phyloP scores from a whole-genome alignment of 305 asterid genomes.

The Nicotiana rustica region DNA sequence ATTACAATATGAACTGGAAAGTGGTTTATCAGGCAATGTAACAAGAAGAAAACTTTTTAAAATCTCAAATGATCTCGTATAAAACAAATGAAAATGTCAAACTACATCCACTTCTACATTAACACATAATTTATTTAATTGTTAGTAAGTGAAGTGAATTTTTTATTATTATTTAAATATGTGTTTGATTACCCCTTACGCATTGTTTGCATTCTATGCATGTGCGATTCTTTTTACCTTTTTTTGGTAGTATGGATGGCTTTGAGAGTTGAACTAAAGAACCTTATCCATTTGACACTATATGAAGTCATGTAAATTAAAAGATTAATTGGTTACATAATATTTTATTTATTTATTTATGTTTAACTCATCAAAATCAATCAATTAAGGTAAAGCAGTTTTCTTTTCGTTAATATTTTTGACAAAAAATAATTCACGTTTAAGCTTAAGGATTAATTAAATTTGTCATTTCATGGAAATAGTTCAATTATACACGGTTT shows the following conservation, averaged over 20 bases:
- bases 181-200: neutral
- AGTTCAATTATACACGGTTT: neutral
- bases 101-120: neutral
- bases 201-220: neutral
- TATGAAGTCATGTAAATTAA: neutral
- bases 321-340: neutral
- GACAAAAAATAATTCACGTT: neutral
- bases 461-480: constrained; percentile 3
- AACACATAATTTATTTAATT: neutral
- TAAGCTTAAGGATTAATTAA: neutral
- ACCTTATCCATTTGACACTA: neutral
- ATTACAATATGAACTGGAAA: neutral
- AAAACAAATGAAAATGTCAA: neutral
- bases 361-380: neutral
- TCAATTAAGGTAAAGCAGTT: neutral
- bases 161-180: neutral
- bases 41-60: neutral
- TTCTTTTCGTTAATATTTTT: neutral
- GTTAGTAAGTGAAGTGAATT: neutral
- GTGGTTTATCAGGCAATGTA: neutral
- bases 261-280: neutral
- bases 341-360: neutral
- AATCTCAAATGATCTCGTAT: neutral
- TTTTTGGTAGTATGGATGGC: no score
- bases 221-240: neutral